Evolutionary conservation across 2,329 filamentous ascomycete species (phyloP).

Genomic region (Arthroderma sp.): DNA sequence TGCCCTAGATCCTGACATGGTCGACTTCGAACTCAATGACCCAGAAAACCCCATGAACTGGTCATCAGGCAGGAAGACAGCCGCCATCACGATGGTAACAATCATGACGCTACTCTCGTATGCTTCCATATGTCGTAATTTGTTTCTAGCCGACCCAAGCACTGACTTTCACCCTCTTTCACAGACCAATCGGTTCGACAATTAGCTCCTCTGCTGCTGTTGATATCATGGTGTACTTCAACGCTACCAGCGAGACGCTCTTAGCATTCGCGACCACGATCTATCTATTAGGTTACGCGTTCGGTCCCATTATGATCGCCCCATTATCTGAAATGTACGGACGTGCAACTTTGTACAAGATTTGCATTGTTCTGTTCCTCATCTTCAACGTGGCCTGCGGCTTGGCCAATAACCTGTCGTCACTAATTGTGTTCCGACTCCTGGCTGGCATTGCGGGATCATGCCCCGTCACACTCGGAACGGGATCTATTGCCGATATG

Average conservation of each 20-base stretch:
- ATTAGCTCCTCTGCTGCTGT: slow-evolving; percentile 13
- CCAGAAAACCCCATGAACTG: slow-evolving; percentile 21
- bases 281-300: slow-evolving; percentile 34
- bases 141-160: neutral
- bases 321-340: slow-evolving; percentile 56
- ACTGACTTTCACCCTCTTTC: neutral
- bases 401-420: slow-evolving; percentile 44
- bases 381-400: slow-evolving; percentile 51
- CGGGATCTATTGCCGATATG: slow-evolving; percentile 37
- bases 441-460: slow-evolving; percentile 41
- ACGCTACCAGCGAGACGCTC: slow-evolving; percentile 32
- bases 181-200: slow-evolving; percentile 10
- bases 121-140: neutral
- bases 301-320: slow-evolving; percentile 53
- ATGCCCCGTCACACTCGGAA: slow-evolving; percentile 31
- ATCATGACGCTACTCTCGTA: slow-evolving; percentile 10
- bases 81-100: slow-evolving; percentile 9
- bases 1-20: slow-evolving; percentile 11
- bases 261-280: slow-evolving; percentile 48
- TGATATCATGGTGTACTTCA: slow-evolving; percentile 37
- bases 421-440: slow-evolving; percentile 52
- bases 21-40: slow-evolving; percentile 19
- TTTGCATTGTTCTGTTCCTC: slow-evolving; percentile 47
- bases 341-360: slow-evolving; percentile 38
- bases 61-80: slow-evolving; percentile 9